Conservation (phyloP, 2,329 filamentous ascomycete species). For the Fusarium phyllophilum region DNA sequence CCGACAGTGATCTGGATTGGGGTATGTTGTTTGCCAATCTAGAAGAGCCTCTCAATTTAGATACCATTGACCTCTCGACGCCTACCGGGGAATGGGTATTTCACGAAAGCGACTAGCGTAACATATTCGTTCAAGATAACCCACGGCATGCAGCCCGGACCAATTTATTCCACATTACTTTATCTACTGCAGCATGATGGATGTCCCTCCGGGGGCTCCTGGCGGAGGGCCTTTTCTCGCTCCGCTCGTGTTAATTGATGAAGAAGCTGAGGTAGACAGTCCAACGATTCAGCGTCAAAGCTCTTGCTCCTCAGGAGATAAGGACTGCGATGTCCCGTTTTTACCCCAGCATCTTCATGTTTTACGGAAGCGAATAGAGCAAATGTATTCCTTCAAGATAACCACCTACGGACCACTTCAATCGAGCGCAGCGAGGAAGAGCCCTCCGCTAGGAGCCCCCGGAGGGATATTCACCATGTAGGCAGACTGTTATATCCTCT, state of each 20-base stretch:
- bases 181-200: too few species aligned
- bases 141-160: too few species aligned
- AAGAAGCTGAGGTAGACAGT: too few species aligned
- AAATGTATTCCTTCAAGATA: not conserved
- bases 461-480: not conserved
- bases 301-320: too few species aligned
- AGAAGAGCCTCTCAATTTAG: not conserved
- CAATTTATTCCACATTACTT: too few species aligned
- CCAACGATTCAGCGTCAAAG: too few species aligned
- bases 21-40: not conserved
- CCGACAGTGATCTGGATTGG: not conserved
- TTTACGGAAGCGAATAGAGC: not conserved
- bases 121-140: not conserved
- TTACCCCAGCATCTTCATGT: not conserved
- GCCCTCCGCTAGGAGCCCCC: not conserved
- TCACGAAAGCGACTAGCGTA: not conserved
- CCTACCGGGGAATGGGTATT: not conserved
- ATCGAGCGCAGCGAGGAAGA: not conserved
- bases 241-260: not conserved
- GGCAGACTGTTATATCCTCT: not conserved
- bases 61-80: not conserved
- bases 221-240: not conserved
- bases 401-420: not conserved
- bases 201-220: not conserved
- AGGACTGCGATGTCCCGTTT: too few species aligned